Conservation (phyloP, 257 asterid genomes). For the Dorcoceras hygrometricum region DNA sequence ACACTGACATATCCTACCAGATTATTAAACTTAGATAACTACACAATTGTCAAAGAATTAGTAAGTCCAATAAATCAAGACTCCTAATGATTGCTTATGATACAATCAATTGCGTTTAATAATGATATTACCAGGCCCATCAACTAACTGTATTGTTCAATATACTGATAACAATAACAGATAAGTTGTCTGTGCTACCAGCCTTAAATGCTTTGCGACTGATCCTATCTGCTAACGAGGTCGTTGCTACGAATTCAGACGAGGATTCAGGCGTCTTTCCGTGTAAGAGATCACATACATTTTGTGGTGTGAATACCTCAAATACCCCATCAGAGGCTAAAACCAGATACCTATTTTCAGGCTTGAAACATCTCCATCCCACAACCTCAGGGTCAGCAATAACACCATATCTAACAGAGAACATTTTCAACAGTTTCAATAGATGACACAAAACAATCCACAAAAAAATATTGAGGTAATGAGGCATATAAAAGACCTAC, state of each 20-base stretch:
- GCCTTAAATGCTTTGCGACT: slow-evolving; percentile 39
- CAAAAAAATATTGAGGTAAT: not conserved
- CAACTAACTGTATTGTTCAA: not conserved
- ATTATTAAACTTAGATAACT: too few relatives aligned
- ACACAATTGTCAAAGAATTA: too few relatives aligned
- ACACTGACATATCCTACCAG: too few relatives aligned
- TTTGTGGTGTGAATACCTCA: slow-evolving; percentile 50
- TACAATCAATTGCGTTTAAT: too few relatives aligned
- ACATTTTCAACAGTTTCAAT: not conserved
- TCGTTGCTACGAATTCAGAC: slow-evolving; percentile 16
- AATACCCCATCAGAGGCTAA: slow-evolving; percentile 74
- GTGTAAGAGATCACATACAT: slow-evolving; percentile 48
- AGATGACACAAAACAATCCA: not conserved
- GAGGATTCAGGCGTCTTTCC: slow-evolving; percentile 17
- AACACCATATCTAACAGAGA: slow-evolving; percentile 51
- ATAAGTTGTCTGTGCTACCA: slow-evolving; percentile 73
- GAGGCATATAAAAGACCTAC: not conserved
- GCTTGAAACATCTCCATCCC: slow-evolving; percentile 47
- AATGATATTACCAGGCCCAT: too few relatives aligned
- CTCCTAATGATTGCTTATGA: too few relatives aligned
- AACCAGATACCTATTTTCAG: slow-evolving; percentile 44
- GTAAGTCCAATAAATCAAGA: too few relatives aligned
- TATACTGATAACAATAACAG: slow-evolving; percentile 41
- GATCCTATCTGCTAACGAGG: slow-evolving; percentile 49
- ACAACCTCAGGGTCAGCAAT: slow-evolving; percentile 62